Conservation (phyloP, 345 rosid genomes). For the Melastoma malabathricum region DNA sequence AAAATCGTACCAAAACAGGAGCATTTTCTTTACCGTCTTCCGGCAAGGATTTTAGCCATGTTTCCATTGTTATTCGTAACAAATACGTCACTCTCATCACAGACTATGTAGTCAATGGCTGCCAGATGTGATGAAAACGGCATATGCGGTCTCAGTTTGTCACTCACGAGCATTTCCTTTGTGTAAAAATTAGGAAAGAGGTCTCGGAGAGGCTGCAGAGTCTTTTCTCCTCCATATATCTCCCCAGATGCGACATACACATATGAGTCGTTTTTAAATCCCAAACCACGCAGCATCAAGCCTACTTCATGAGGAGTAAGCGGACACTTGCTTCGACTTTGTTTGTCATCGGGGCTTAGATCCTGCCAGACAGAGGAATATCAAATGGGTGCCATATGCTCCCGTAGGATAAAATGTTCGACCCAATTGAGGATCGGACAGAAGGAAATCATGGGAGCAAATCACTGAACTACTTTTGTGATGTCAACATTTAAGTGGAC, state of each 20-base stretch:
- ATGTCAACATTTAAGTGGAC: too few relatives aligned
- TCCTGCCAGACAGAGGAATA: slow-evolving; percentile 32
- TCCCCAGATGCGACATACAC: slow-evolving; percentile 96
- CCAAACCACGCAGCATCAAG: slow-evolving; percentile 89
- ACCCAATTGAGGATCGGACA: too few relatives aligned
- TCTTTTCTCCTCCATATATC: slow-evolving; percentile 93
- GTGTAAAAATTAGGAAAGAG: slow-evolving; percentile 13
- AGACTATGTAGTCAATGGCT: slow-evolving; percentile 80
- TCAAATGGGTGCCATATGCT: too few relatives aligned
- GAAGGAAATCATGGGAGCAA: too few relatives aligned
- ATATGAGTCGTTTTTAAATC: slow-evolving; percentile 74
- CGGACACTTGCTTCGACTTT: slow-evolving; percentile 91
- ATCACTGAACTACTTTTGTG: too few relatives aligned
- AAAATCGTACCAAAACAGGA: not conserved
- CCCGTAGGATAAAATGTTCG: too few relatives aligned
- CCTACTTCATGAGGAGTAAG: slow-evolving; percentile 96
- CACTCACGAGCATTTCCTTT: slow-evolving; percentile 76
- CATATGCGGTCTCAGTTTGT: slow-evolving; percentile 61
- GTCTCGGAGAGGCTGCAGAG: slow-evolving; percentile 47
- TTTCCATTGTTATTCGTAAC: slow-evolving; percentile 93
- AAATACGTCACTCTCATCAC: slow-evolving; percentile 95
- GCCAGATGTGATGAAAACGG: slow-evolving; percentile 88
- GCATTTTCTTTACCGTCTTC: slow-evolving; percentile 59
- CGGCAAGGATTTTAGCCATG: slow-evolving; percentile 98
- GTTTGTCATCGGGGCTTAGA: slow-evolving; percentile 69